phyloP scores from a whole-genome alignment of 345 rosid species.

The Syzygium grande region DNA sequence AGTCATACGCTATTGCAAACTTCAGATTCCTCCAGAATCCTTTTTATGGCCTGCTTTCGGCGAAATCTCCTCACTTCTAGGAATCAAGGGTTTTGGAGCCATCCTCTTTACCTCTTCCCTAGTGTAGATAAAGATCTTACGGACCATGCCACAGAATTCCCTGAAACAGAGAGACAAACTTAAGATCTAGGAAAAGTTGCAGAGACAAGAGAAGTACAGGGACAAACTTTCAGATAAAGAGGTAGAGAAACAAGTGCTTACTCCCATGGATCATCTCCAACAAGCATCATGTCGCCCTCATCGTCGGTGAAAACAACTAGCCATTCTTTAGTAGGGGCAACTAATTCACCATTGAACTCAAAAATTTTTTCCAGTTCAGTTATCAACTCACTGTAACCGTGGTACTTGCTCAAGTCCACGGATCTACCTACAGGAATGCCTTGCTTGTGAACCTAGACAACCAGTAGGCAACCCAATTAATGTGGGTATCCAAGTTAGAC shows the following conservation, averaged over 20 bases:
- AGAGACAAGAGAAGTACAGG: neutral
- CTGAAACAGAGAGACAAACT: slow-evolving; percentile 6
- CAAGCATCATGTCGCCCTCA: slow-evolving; percentile 54
- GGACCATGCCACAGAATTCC: slow-evolving; percentile 52
- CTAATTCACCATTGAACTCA: slow-evolving; percentile 45
- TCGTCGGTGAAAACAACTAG: slow-evolving; percentile 43
- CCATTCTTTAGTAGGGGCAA: slow-evolving; percentile 31
- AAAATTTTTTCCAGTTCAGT: slow-evolving; percentile 41
- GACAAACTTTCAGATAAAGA: neutral
- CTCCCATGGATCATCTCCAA: slow-evolving; percentile 64
- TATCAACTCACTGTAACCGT: slow-evolving; percentile 32
- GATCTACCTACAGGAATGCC: slow-evolving; percentile 50
- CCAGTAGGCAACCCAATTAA: neutral
- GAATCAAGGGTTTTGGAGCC: slow-evolving; percentile 20
- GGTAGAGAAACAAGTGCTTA: slow-evolving; percentile 11
- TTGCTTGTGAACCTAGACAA: slow-evolving; percentile 42
- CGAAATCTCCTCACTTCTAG: slow-evolving; percentile 9
- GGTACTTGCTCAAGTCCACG: slow-evolving; percentile 39
- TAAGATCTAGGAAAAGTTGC: neutral
- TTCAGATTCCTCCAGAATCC: neutral
- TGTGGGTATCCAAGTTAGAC: neutral
- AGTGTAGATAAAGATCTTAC: slow-evolving; percentile 36
- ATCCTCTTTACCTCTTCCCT: slow-evolving; percentile 45
- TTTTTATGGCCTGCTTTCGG: neutral
- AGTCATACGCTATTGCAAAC: neutral